These are phyloP conservation scores for Saprolegnia parasitica DNA, from an alignment of 352 stramenopile genomes.

Conservation along the genomic window DNA sequence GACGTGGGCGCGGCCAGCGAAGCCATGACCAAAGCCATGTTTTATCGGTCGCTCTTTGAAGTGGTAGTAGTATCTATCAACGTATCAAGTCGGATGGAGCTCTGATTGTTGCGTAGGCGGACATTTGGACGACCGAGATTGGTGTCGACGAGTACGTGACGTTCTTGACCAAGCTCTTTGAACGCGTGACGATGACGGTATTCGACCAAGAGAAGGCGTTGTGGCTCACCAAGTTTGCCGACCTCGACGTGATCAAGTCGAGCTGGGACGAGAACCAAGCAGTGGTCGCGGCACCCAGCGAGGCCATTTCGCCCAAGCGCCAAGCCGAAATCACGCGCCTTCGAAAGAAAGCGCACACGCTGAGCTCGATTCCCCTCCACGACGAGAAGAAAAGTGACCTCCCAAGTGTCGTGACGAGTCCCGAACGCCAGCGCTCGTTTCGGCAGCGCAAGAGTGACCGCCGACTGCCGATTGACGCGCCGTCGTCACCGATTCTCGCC, in stretches of 20 bases:
- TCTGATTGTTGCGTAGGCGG: slow-evolving; percentile 37
- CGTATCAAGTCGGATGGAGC: not conserved
- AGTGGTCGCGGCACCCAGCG: not conserved
- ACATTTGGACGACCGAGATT: slow-evolving; percentile 74
- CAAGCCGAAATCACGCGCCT: slow-evolving; percentile 5
- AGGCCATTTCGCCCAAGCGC: slow-evolving; percentile 17
- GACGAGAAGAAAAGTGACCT: not conserved
- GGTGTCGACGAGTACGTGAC: slow-evolving; percentile 52
- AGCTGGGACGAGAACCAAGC: slow-evolving; percentile 30
- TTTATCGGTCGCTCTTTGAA: slow-evolving; percentile 68
- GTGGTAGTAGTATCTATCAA: slow-evolving; percentile 43
- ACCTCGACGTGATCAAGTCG: slow-evolving; percentile 65
- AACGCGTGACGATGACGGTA: slow-evolving; percentile 70
- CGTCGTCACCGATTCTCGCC: not conserved
- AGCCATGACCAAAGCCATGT: slow-evolving; percentile 53
- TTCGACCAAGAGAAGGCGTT: slow-evolving; percentile 58
- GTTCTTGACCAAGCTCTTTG: slow-evolving; percentile 72
- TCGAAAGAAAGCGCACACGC: slow-evolving; percentile 22
- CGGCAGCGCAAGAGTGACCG: not conserved
- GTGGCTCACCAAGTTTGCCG: slow-evolving; percentile 68
- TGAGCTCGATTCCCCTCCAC: slow-evolving; percentile 5
- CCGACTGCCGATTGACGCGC: not conserved
- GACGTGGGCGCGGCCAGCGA: slow-evolving; percentile 44
- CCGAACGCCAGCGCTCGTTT: slow-evolving; percentile 5
- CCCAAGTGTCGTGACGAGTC: slow-evolving; percentile 1